phyloP scores from a whole-genome alignment of 352 stramenopile species.

The Globisporangium cystogenes region DNA sequence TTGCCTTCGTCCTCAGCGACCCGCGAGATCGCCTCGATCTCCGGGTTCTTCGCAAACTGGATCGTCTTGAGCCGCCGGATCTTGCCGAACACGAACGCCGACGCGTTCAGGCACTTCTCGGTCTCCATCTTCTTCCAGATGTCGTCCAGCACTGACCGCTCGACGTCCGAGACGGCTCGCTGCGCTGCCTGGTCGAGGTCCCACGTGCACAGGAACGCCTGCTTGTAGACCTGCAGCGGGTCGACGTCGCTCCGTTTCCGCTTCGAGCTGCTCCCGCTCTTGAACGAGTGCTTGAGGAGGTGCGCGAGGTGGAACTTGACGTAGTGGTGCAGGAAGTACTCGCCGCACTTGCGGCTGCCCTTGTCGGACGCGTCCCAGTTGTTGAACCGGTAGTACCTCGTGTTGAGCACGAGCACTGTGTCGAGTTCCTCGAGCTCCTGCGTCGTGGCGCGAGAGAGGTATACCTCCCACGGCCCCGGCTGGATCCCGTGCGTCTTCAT shows the following conservation, averaged over 20 bases:
- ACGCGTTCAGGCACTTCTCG: constrained; percentile 57
- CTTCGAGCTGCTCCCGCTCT: constrained; percentile 31
- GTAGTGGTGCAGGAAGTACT: constrained; percentile 84
- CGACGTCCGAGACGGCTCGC: constrained; percentile 70
- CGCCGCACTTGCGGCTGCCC: constrained; percentile 50
- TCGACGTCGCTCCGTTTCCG: constrained; percentile 45
- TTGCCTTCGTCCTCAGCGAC: constrained; percentile 54
- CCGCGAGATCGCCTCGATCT: constrained; percentile 51
- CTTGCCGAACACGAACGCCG: constrained; percentile 70
- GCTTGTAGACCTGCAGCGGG: constrained; percentile 52
- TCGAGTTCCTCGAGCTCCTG: constrained; percentile 75
- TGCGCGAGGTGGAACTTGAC: constrained; percentile 73
- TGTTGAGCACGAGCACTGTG: constrained; percentile 59
- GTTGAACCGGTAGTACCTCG: constrained; percentile 73
- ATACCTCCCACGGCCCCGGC: constrained; percentile 75
- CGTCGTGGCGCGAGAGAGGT: constrained; percentile 50
- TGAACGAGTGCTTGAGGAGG: constrained; percentile 56
- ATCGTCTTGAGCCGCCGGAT: constrained; percentile 60
- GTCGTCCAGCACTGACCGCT: constrained; percentile 67
- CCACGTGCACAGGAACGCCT: constrained; percentile 83
- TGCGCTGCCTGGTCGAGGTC: constrained; percentile 64
- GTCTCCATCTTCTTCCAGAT: constrained; percentile 83
- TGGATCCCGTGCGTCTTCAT: constrained; percentile 79
- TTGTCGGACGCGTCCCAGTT: constrained; percentile 72
- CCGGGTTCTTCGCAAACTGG: constrained; percentile 56